These are phyloP conservation scores for Marsdenia floribunda DNA, from an alignment of 257 asterid genomes.

Conservation along the genomic window DNA sequence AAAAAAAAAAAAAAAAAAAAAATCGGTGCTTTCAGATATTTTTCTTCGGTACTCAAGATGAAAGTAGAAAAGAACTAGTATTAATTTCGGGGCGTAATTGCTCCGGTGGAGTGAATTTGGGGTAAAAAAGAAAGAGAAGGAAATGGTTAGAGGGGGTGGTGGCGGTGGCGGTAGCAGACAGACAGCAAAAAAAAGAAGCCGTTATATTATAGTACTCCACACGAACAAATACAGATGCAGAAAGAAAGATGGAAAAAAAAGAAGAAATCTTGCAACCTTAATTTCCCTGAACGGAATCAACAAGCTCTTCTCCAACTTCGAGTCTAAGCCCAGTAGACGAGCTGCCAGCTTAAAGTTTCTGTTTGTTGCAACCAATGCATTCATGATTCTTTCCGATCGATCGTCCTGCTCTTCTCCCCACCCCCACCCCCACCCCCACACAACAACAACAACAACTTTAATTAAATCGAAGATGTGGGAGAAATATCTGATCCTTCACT, in stretches of 20 bases:
- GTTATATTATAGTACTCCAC: too few relatives aligned
- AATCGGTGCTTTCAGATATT: neutral
- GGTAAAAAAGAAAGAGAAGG: neutral
- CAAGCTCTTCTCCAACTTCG: constrained; percentile 77
- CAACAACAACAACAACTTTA: constrained; percentile 3
- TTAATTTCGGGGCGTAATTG: neutral
- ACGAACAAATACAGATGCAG: neutral
- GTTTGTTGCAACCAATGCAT: constrained; percentile 91
- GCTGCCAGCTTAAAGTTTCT: constrained; percentile 88
- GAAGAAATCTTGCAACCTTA: constrained; percentile 44
- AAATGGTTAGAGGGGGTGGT: neutral
- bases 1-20: too few relatives aligned
- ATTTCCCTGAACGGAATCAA: constrained; percentile 93
- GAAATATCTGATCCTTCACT: constrained; percentile 1
- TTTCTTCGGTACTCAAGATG: neutral
- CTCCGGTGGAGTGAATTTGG: neutral
- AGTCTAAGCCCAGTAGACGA: constrained; percentile 77
- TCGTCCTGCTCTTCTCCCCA: too few relatives aligned
- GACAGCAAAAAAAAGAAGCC: neutral
- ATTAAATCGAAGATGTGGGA: neutral
- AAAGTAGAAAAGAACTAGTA: neutral
- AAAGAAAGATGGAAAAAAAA: neutral
- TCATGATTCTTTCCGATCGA: constrained; percentile 41
- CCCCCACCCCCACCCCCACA: too few relatives aligned
- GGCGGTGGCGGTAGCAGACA: neutral